Evolutionary conservation across 257 asterid species (phyloP).

Genomic region (Ajuga chamaepitys): DNA sequence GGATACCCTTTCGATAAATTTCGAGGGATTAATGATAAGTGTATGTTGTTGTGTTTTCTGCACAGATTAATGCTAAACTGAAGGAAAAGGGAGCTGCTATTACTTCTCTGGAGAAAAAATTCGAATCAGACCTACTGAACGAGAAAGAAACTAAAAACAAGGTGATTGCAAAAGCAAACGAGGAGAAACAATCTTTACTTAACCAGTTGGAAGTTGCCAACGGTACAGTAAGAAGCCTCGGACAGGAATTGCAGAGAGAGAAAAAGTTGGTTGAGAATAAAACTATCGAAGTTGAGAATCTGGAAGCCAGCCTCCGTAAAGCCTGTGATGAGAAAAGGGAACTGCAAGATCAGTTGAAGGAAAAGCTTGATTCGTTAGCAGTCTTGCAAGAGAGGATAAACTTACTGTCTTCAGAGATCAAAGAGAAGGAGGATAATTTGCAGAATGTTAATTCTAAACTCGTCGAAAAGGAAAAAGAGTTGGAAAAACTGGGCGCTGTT

Average conservation of each 20-base stretch:
- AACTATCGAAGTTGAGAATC: slow-evolving; percentile 29
- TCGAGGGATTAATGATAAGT: background rate
- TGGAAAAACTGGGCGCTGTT: slow-evolving; percentile 21
- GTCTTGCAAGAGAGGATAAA: slow-evolving; percentile 49
- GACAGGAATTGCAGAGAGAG: slow-evolving; percentile 53
- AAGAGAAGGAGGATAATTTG: slow-evolving; percentile 48
- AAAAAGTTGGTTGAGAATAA: slow-evolving; percentile 36
- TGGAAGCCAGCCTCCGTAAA: slow-evolving; percentile 35
- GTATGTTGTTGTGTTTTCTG: slow-evolving; percentile 11
- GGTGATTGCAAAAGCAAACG: slow-evolving; percentile 42
- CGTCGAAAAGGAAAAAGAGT: slow-evolving; percentile 42
- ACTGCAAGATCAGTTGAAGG: slow-evolving; percentile 46
- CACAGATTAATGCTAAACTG: slow-evolving; percentile 55
- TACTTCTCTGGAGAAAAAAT: slow-evolving; percentile 34
- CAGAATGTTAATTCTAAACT: slow-evolving; percentile 32
- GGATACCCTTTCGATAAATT: background rate
- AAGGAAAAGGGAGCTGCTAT: slow-evolving; percentile 48
- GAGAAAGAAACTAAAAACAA: slow-evolving; percentile 45
- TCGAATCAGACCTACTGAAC: slow-evolving; percentile 43
- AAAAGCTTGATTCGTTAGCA: slow-evolving; percentile 36
- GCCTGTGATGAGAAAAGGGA: slow-evolving; percentile 45
- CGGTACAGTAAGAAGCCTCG: slow-evolving; percentile 28
- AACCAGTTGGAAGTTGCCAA: slow-evolving; percentile 39
- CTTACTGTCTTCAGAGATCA: slow-evolving; percentile 51
- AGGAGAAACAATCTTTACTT: slow-evolving; percentile 44